Evolutionary conservation across 2,329 filamentous ascomycete species (phyloP), one percentile per base, ranked within the genome.

Genomic region (Aspergillus unguis): DNA sequence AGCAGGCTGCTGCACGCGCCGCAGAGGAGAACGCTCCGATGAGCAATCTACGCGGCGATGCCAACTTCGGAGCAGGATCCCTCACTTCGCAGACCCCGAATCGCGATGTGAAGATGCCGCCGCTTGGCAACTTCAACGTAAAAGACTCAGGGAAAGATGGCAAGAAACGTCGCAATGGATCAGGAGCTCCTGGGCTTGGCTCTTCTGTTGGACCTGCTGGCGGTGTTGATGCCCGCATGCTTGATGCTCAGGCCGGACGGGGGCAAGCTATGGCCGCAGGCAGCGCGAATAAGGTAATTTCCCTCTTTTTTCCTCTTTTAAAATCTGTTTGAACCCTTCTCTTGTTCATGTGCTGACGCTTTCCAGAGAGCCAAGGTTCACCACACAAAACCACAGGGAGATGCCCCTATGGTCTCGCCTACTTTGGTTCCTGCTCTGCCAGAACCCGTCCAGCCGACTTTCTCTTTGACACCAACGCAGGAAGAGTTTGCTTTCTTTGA

Each of bases 401-500:
- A 80, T 35, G 72, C 72, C 9, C 76, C 83, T 1, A 78, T 83
- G 1, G 81, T 95, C 26, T 94, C 92, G 58, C 92, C 94, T 0
- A 95, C 90, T 0, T 76, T 99, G 43, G 91, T 92, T 1, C 94
- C 94, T 1, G 84, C 90, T 44, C 83, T 95, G 60, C 94, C 94
- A 1, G 88, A 92, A 66, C 92, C 94, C 2, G 82, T 97, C 31
- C 85, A 88, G 10, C 91, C 92, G 1, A 85, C 85, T 0, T 83
- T 85, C 0, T 84, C 85, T 1, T 78, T 85, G 6, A 85, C 85
- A n/a, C 88, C 90, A 1, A 88, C 82, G 26, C 82, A 85, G 49
- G 92, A 97, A 53, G 92, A 97, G 66, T 80, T 97, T 48, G 85
- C 85, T 2, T 97, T 97, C 74, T 99, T 99, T 63, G 94, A 99